These are phyloP conservation scores for Neopestalotiopsis sp. DNA, from an alignment of 2,329 filamentous ascomycete genomes.

Conservation along the genomic window DNA sequence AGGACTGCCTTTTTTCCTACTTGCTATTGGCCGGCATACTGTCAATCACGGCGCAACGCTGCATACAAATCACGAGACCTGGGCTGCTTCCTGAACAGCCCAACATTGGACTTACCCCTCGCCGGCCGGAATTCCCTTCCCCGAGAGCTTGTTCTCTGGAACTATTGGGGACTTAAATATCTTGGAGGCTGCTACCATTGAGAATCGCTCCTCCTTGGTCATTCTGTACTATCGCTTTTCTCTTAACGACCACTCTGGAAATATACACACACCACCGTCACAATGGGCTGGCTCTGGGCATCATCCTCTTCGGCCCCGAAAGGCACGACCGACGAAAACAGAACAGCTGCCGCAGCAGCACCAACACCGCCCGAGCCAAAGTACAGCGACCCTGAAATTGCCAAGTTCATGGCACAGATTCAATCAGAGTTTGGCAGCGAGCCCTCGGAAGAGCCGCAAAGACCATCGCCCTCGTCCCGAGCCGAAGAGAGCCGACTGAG, in stretches of 20 bases:
- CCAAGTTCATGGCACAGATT: slow-evolving; percentile 55
- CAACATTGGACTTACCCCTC: slow-evolving; percentile 12
- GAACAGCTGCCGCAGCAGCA: slow-evolving; percentile 19
- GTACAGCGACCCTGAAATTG: slow-evolving; percentile 55
- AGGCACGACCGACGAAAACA: slow-evolving; percentile 22
- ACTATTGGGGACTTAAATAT: not conserved
- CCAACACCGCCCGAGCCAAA: slow-evolving; percentile 26
- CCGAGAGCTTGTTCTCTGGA: not conserved
- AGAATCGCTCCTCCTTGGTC: not conserved
- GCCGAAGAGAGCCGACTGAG: not conserved
- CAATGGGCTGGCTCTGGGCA: slow-evolving; percentile 70
- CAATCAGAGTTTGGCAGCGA: slow-evolving; percentile 33
- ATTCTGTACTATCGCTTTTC: not conserved
- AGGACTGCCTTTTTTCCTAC: not conserved
- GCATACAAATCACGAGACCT: slow-evolving; percentile 16
- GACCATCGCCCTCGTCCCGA: slow-evolving; percentile 27
- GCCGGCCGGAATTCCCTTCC: not conserved
- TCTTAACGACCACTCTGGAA: not conserved
- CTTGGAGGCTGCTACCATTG: not conserved
- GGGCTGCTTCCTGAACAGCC: not conserved
- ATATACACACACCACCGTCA: slow-evolving; percentile 10
- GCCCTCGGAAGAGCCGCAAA: slow-evolving; percentile 19
- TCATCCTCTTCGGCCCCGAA: slow-evolving; percentile 31
- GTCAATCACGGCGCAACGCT: slow-evolving; percentile 10
- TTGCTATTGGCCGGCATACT: slow-evolving; percentile 10